Conservation (phyloP, 2,329 filamentous ascomycete genomes). For the Verticillium zaregamsianum region DNA sequence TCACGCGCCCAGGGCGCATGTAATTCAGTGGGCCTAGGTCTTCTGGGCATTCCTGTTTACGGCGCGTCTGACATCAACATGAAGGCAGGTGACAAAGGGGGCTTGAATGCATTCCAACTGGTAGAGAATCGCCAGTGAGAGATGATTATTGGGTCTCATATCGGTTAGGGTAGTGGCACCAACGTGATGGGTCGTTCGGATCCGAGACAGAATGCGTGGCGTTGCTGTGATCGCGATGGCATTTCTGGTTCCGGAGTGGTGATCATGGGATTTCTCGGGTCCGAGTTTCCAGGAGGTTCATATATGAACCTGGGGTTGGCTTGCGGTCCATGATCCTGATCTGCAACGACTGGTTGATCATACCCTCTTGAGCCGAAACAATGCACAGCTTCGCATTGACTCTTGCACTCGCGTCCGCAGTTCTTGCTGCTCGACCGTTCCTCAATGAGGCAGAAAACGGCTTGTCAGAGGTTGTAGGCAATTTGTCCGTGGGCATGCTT, state of each 20-base stretch:
- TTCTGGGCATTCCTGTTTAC: neutral
- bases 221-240: neutral
- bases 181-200: neutral
- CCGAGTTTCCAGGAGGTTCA: neutral
- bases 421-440: neutral
- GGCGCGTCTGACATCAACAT: neutral
- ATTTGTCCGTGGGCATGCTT: slow-evolving; percentile 18
- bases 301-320: neutral
- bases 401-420: neutral
- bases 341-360: neutral
- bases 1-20: neutral
- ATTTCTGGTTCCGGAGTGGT: neutral
- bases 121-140: neutral
- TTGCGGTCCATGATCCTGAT: neutral
- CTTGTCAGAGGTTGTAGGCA: neutral
- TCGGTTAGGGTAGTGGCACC: neutral
- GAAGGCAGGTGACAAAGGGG: neutral
- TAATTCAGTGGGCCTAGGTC: neutral
- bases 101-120: neutral
- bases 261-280: neutral
- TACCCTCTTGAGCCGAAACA: neutral
- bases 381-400: neutral
- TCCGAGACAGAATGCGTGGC: neutral
- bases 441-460: slow-evolving; percentile 1
- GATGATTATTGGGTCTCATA: neutral